phyloP scores from a whole-genome alignment of 805 yeast species.

The Wickerhamiella lipophila region DNA sequence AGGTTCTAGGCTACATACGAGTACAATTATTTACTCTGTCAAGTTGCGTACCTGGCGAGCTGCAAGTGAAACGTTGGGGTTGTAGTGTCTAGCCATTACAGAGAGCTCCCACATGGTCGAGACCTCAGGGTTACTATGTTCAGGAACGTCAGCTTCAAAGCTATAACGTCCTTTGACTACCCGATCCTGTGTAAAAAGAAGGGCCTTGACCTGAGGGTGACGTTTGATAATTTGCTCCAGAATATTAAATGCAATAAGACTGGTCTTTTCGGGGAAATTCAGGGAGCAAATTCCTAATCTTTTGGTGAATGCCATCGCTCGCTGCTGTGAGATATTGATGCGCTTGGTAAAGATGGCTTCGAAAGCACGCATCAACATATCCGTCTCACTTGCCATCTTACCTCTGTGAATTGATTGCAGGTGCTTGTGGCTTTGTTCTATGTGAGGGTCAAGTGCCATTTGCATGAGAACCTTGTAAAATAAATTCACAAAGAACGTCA shows the following conservation, averaged over 20 bases:
- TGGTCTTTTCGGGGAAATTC: slow-evolving; percentile 79
- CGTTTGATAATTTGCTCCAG: slow-evolving; percentile 61
- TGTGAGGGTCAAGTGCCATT: slow-evolving; percentile 62
- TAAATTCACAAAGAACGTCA: slow-evolving; percentile 65
- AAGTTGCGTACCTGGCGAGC: slow-evolving; percentile 9
- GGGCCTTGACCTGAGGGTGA: slow-evolving; percentile 57
- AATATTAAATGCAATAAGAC: slow-evolving; percentile 64
- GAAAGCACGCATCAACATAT: slow-evolving; percentile 59
- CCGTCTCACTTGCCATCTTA: slow-evolving; percentile 80
- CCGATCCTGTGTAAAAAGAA: slow-evolving; percentile 81
- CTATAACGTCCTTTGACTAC: slow-evolving; percentile 68
- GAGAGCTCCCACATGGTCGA: slow-evolving; percentile 86
- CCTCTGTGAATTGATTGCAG: slow-evolving; percentile 55
- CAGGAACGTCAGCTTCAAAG: slow-evolving; percentile 51
- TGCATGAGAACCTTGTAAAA: slow-evolving; percentile 58
- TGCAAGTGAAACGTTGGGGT: slow-evolving; percentile 46
- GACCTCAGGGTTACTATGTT: slow-evolving; percentile 71
- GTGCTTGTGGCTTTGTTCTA: slow-evolving; percentile 75
- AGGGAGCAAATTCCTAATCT: slow-evolving; percentile 53
- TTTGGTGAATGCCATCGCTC: slow-evolving; percentile 56
- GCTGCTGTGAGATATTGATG: slow-evolving; percentile 33
- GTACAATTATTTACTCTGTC: slow-evolving; percentile 5
- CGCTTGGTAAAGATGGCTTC: slow-evolving; percentile 59
- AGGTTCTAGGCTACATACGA: not conserved
- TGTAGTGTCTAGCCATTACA: slow-evolving; percentile 66